Evolutionary conservation across 2,329 filamentous ascomycete genomes (phyloP).

Genomic region (Stagonosporopsis chrysanthemi): DNA sequence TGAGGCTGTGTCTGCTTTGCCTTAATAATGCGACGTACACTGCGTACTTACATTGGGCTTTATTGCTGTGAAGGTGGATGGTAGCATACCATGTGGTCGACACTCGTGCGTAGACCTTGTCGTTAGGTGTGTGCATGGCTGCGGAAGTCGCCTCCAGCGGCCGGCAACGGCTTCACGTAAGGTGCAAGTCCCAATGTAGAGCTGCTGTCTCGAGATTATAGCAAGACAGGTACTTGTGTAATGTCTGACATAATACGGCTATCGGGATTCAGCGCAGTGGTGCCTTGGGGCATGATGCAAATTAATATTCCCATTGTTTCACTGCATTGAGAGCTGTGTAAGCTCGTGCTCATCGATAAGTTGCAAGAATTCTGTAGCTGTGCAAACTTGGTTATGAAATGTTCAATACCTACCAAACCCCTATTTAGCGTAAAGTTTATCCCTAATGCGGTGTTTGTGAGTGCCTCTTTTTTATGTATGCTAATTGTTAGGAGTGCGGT

Average conservation of each 20-base stretch:
- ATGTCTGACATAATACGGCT: neutral
- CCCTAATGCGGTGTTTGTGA: too few species aligned
- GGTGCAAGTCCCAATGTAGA: neutral
- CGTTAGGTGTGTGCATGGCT: too few species aligned
- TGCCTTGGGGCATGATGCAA: neutral
- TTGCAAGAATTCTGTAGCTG: too few species aligned
- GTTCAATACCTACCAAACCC: too few species aligned
- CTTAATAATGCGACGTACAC: neutral
- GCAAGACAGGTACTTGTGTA: neutral
- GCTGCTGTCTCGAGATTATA: neutral
- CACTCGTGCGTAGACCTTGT: neutral
- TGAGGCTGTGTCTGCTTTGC: neutral
- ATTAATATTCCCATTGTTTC: neutral
- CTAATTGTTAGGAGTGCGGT: too few species aligned
- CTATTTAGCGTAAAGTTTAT: too few species aligned
- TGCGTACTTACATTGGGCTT: neutral
- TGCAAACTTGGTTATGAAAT: too few species aligned
- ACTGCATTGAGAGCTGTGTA: neutral
- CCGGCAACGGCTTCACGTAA: neutral
- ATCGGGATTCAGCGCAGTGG: neutral
- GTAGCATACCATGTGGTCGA: neutral
- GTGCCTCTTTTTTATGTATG: too few species aligned
- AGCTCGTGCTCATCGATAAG: neutral
- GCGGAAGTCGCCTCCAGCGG: neutral
- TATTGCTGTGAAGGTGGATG: neutral